A percentile compares a stretch with the other conserved stretches of the same genome.
Evolutionary conservation across 495 filamentous ascomycete genomes (phyloP).

Genomic region (Baudoinia panamericana): DNA sequence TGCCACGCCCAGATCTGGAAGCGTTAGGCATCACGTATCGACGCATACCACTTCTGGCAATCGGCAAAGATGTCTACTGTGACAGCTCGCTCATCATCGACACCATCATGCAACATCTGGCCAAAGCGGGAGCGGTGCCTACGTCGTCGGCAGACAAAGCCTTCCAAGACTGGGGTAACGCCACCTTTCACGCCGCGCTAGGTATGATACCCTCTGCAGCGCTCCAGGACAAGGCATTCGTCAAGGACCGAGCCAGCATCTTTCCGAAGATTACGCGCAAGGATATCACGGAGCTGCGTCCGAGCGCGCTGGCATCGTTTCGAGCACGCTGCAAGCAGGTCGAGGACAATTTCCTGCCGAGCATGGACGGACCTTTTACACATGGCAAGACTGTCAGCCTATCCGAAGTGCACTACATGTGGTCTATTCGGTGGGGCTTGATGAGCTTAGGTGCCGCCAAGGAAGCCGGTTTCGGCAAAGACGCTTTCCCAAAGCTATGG

Average conservation of each 20-base stretch:
- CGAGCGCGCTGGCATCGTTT: conserved; percentile 14
- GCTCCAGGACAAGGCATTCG: conserved; percentile 11
- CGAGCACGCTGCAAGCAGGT: conserved; percentile 4
- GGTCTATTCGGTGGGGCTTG: conserved; percentile 17
- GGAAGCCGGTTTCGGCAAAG: conserved; percentile 15
- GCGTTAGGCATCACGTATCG: conserved; percentile 25
- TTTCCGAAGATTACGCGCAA: conserved; percentile 17
- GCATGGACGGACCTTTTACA: conserved; percentile 4
- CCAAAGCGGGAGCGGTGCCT: background rate
- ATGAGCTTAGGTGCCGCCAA: conserved; percentile 12
- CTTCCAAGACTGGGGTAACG: conserved; percentile 16
- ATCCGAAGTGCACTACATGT: conserved; percentile 21
- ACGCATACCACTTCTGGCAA: conserved; percentile 27
- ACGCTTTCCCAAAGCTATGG: conserved; percentile 19
- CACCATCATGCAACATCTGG: conserved; percentile 14
- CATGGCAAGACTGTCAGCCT: conserved; percentile 12
- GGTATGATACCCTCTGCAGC: conserved; percentile 8
- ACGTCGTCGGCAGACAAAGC: conserved; percentile 14
- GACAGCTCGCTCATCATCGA: conserved; percentile 26
- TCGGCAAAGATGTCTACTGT: conserved; percentile 28
- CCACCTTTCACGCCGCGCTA: conserved; percentile 10
- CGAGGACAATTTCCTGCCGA: conserved; percentile 12
- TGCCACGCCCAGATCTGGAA: conserved; percentile 23
- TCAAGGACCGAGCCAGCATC: conserved; percentile 21
- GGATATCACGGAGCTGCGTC: conserved; percentile 11